Conservation (phyloP, 2,329 filamentous ascomycete species). For the Stachybotrys chlorohalonatus region DNA sequence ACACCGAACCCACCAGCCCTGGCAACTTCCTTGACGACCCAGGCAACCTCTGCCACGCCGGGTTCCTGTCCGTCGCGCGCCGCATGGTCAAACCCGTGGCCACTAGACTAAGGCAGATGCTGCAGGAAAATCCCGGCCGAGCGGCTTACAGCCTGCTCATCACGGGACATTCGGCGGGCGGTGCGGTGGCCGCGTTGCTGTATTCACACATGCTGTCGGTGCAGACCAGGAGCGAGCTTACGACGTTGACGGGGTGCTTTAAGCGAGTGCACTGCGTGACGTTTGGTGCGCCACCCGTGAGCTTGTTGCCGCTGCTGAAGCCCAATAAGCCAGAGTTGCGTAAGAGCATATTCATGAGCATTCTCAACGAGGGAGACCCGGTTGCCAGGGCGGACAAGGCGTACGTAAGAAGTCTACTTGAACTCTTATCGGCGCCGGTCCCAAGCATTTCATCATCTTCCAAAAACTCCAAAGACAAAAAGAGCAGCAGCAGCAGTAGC, state of each 20-base stretch:
- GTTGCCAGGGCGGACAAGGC: constrained; percentile 68
- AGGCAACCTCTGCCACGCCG: constrained; percentile 70
- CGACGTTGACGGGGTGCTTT: constrained; percentile 59
- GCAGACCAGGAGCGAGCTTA: constrained; percentile 59
- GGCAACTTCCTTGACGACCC: constrained; percentile 66
- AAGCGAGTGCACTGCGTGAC: constrained; percentile 76
- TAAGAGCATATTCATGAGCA: constrained; percentile 68
- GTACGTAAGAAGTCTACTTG: constrained; percentile 64
- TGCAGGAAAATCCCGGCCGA: constrained; percentile 62
- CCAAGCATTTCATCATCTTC: constrained; percentile 21
- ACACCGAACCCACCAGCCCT: constrained; percentile 57
- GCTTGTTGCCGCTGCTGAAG: constrained; percentile 57
- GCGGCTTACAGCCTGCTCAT: constrained; percentile 64
- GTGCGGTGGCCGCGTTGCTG: constrained; percentile 70
- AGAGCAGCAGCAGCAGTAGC: constrained; percentile 3
- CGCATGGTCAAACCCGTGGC: constrained; percentile 70
- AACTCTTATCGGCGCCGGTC: constrained; percentile 56
- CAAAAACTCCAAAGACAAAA: neutral
- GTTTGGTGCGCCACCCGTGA: constrained; percentile 76
- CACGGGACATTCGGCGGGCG: constrained; percentile 80
- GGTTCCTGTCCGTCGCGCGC: constrained; percentile 67
- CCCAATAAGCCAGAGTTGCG: constrained; percentile 38
- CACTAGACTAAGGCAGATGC: constrained; percentile 55
- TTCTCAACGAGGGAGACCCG: constrained; percentile 82
- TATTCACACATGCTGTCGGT: constrained; percentile 72